These are phyloP conservation scores for Fusarium tanahbumbuense DNA, from an alignment of 2,329 filamentous ascomycete genomes.

Conservation along the genomic window DNA sequence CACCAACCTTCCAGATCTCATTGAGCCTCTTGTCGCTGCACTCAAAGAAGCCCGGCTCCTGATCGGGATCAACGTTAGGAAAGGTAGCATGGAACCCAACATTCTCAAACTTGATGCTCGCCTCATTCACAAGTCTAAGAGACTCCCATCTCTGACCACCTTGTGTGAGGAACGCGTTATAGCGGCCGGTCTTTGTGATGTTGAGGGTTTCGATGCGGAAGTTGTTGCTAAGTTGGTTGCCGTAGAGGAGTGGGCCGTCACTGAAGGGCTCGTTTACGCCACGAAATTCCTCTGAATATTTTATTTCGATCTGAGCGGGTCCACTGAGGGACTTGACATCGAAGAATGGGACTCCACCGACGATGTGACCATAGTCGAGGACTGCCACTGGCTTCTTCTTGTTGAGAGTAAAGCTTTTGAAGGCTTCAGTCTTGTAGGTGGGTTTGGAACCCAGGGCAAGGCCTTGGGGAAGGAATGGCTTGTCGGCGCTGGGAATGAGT, in stretches of 20 bases:
- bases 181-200: slow-evolving; percentile 3
- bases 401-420: slow-evolving; percentile 1
- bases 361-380: slow-evolving; percentile 5
- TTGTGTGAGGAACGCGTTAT: slow-evolving; percentile 6
- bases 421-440: background rate
- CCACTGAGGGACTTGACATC: background rate
- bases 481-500: background rate
- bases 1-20: slow-evolving; percentile 8
- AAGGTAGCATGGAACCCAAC: background rate
- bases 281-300: too few species aligned
- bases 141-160: slow-evolving; percentile 14
- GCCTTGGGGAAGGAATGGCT: background rate
- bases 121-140: slow-evolving; percentile 1
- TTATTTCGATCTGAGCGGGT: slow-evolving; percentile 2
- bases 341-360: slow-evolving; percentile 5
- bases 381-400: background rate
- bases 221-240: slow-evolving; percentile 2
- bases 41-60: slow-evolving; percentile 1
- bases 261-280: slow-evolving; percentile 1
- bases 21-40: slow-evolving; percentile 9
- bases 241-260: slow-evolving; percentile 9
- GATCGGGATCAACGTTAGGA: background rate
- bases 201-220: slow-evolving; percentile 18
- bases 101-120: background rate
- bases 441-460: background rate